These are phyloP conservation scores for Acidiella bohemica DNA, from an alignment of 495 filamentous ascomycete genomes.

Conservation along the genomic window DNA sequence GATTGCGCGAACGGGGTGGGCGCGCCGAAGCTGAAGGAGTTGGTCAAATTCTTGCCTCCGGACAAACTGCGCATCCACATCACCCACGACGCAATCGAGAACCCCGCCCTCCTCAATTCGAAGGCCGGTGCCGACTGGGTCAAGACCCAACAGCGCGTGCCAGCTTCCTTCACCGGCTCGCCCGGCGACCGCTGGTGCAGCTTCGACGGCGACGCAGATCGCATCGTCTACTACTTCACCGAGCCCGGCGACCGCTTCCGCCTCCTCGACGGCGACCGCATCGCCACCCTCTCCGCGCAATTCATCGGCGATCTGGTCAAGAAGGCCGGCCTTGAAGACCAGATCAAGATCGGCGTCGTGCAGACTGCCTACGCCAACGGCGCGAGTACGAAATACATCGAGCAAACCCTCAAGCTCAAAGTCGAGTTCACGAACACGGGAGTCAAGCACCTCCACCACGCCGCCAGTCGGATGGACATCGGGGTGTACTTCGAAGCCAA, in stretches of 20 bases:
- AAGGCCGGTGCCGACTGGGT: conserved; percentile 95
- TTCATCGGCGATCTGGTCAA: conserved; percentile 85
- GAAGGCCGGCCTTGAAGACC: conserved; percentile 59
- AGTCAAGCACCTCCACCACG: conserved; percentile 95
- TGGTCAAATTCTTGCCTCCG: conserved; percentile 68
- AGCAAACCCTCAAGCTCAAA: conserved; percentile 73
- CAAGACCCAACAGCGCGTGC: conserved; percentile 88
- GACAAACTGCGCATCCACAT: conserved; percentile 64
- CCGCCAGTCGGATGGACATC: conserved; percentile 76
- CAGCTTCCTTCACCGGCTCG: conserved; percentile 63
- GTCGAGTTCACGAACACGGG: conserved; percentile 89
- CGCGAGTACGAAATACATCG: conserved; percentile 81
- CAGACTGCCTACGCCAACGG: conserved; percentile 98
- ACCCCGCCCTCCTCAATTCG: conserved; percentile 74
- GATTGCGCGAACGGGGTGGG: conserved; percentile 97
- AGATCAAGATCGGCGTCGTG: conserved; percentile 80
- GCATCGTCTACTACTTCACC: conserved; percentile 87
- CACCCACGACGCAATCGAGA: conserved; percentile 79
- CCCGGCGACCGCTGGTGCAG: conserved; percentile 76
- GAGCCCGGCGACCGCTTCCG: conserved; percentile 71
- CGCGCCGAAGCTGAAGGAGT: conserved; percentile 75
- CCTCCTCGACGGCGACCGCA: conserved; percentile 90
- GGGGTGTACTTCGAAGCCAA: conserved; percentile 99
- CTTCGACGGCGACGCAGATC: conserved; percentile 88
- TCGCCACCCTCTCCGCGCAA: conserved; percentile 82